phyloP scores from a whole-genome alignment of 306 rosid species.

The Quercus wislizeni region DNA sequence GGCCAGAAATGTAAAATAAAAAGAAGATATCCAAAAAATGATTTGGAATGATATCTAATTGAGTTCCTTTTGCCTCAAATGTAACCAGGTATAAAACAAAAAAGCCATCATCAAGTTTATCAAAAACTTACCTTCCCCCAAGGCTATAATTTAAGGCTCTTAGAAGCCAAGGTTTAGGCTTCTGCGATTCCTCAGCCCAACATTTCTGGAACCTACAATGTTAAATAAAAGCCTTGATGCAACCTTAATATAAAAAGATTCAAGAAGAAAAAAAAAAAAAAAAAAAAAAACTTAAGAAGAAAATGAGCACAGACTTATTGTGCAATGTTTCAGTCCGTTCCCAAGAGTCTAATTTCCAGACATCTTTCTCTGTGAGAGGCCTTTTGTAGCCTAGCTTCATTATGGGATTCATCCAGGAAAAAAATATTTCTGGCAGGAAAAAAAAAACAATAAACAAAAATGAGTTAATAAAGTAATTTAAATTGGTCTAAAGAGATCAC shows the following conservation, averaged over 20 bases:
- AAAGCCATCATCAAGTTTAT: slow-evolving; percentile 15
- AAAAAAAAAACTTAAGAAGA: neutral
- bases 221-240: slow-evolving; percentile 17
- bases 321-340: slow-evolving; percentile 78
- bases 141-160: slow-evolving; percentile 81
- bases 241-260: slow-evolving; percentile 10
- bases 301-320: slow-evolving; percentile 42
- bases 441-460: slow-evolving; percentile 20
- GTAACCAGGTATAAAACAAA: neutral
- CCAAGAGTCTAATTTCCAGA: slow-evolving; percentile 93
- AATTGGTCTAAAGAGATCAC: slow-evolving; percentile 1
- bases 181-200: slow-evolving; percentile 76
- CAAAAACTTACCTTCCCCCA: slow-evolving; percentile 70
- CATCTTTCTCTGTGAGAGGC: slow-evolving; percentile 83
- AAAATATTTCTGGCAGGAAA: slow-evolving; percentile 46
- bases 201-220: slow-evolving; percentile 69
- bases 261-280: neutral
- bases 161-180: slow-evolving; percentile 88
- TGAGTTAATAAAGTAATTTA: slow-evolving; percentile 15
- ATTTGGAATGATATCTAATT: neutral
- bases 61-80: neutral
- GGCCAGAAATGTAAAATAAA: neutral
- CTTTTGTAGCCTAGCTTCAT: slow-evolving; percentile 79
- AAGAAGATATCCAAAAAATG: neutral
- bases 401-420: slow-evolving; percentile 83